Percentiles rank a stretch among this genome's conserved stretches.
phyloP scores from a whole-genome alignment of 192 early-diverging fungal genomes.

The Anaeromyces robustus region DNA sequence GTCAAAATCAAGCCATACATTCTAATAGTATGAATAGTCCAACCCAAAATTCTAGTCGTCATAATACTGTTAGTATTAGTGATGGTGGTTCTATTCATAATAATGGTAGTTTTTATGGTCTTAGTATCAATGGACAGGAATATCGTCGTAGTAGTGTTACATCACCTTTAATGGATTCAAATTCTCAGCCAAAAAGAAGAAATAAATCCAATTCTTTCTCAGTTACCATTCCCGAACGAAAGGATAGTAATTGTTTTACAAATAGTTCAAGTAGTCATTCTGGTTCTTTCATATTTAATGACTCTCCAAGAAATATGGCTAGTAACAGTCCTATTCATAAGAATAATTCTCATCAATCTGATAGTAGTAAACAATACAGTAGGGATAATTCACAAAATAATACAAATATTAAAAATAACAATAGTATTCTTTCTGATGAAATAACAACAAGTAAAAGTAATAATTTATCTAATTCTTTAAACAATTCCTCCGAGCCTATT shows the following conservation, averaged over 20 bases:
- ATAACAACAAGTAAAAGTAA: neutral
- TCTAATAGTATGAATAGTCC: too few species aligned
- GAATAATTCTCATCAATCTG: too few species aligned
- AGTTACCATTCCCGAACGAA: neutral
- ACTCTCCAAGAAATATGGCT: too few species aligned
- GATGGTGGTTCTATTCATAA: neutral
- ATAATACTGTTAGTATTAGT: neutral
- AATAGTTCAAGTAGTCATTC: neutral
- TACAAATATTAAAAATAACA: too few species aligned
- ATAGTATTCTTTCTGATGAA: neutral
- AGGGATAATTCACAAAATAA: too few species aligned
- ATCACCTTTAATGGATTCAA: neutral
- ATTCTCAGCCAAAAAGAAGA: neutral
- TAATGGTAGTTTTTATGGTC: neutral
- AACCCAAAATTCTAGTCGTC: neutral
- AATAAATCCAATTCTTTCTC: neutral
- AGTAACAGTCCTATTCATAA: too few species aligned
- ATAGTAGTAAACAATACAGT: too few species aligned
- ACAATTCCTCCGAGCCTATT: neutral
- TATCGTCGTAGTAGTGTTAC: neutral
- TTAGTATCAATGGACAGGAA: neutral
- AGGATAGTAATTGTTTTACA: neutral
- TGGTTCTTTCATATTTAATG: too few species aligned
- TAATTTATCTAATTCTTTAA: neutral
- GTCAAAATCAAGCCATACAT: too few species aligned